Percentiles rank a stretch among this genome's conserved stretches.
Conservation (phyloP, 768 basidiomycete genomes). For the Boletus sp. region DNA sequence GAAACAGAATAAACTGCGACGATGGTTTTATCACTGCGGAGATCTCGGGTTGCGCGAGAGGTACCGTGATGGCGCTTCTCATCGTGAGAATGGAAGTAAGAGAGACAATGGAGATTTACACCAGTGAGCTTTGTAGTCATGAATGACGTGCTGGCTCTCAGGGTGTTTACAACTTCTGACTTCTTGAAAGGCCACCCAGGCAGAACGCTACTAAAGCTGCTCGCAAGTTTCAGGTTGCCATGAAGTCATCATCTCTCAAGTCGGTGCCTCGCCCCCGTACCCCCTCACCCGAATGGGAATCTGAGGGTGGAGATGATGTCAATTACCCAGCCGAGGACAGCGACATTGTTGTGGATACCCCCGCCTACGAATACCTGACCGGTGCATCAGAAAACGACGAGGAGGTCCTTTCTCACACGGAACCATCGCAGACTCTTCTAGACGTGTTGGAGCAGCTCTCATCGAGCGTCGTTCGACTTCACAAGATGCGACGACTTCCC, state of each 20-base stretch:
- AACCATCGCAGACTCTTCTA: slow-evolving; percentile 36
- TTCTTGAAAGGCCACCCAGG: slow-evolving; percentile 1
- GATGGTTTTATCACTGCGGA: slow-evolving; percentile 16
- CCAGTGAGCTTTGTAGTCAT: slow-evolving; percentile 4
- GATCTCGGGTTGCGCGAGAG: slow-evolving; percentile 2
- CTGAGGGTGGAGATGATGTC: neutral
- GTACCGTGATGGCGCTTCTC: neutral
- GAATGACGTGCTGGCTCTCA: neutral
- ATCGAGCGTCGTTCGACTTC: slow-evolving; percentile 36
- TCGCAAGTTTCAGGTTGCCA: slow-evolving; percentile 10
- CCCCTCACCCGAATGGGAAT: neutral
- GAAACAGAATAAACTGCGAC: slow-evolving; percentile 5
- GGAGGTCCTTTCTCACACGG: neutral
- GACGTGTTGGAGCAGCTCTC: slow-evolving; percentile 35
- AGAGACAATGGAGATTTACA: slow-evolving; percentile 1
- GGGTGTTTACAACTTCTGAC: slow-evolving; percentile 3
- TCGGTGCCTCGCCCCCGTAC: neutral
- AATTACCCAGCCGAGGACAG: neutral
- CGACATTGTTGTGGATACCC: slow-evolving; percentile 3
- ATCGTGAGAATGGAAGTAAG: neutral
- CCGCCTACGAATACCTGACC: neutral
- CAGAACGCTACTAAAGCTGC: slow-evolving; percentile 15
- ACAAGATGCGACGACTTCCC: slow-evolving; percentile 43
- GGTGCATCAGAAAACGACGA: slow-evolving; percentile 13
- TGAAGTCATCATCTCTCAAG: slow-evolving; percentile 10